Base-by-base conservation (phyloP, 2,329 filamentous ascomycete species). In the Ascochyta clinopodiicola region DNA sequence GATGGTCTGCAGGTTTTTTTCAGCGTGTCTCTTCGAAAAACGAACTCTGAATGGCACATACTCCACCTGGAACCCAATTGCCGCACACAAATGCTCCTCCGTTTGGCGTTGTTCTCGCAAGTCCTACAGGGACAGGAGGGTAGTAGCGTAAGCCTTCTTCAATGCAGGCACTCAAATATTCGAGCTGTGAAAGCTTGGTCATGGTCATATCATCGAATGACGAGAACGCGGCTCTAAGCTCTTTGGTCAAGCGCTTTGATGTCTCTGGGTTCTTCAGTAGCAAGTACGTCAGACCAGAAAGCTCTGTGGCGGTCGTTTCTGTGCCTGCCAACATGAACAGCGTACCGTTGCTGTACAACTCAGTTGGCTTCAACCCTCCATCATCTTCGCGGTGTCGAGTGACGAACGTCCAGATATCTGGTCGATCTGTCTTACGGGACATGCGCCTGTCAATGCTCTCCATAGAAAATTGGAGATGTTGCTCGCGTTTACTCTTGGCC, bases 141-240 rank as follows among this genome's bases (percentile, higher is more conserved):
- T 78, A 79, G 6, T 78, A 67, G 2, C 80, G 65, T 3, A 82
- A 61, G 0, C 69, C 75, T 66, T 82, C 80, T 38, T 79, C 72
- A 5, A 81, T 61, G 35, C 77, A 77, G 1, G 79, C 79, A 37
- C 73, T 63, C 8, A 81, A 59, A 56, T 80, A 82, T 2, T 59
- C 50, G 15, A 78, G 36, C 13, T 61, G 46, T 0, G 50, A 36
- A 3, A 68, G 50, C 12, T 48, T 54, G 9, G 37, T 40, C 51
- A 69, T 64, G 1, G 61, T 60, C 22, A 74, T 59, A 22, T 67
- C 60, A 0, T 62, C 59, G 3, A 62, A 36, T 0, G 51, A 60
- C 0, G 29, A 3, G 36, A 67, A 66, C 1, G 58, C 4, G 25
- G 25, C 25, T 27, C 25, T 27, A 9, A 71, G 35, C 40, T 73